phyloP scores from a whole-genome alignment of 1,284 basidiomycete species.

The Microbotryum intermedium region DNA sequence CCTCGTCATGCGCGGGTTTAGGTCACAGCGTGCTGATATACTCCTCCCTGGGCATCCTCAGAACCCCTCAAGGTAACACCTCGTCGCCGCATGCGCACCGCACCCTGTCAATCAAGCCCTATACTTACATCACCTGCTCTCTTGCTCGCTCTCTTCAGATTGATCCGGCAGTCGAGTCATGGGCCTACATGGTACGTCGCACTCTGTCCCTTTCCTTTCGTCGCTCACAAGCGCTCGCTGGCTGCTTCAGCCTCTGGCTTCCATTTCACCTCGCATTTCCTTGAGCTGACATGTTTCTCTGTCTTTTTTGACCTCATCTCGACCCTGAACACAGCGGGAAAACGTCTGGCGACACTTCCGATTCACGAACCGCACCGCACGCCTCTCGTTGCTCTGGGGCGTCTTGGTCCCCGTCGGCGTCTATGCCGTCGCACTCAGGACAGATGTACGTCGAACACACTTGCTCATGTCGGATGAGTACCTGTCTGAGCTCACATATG shows the following conservation, averaged over 20 bases:
- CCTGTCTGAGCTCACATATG: not conserved
- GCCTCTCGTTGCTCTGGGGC: conserved; percentile 27
- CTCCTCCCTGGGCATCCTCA: not conserved
- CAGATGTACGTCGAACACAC: conserved; percentile 14
- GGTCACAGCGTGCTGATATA: not conserved
- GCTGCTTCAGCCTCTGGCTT: not conserved
- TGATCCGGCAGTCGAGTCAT: conserved; percentile 28
- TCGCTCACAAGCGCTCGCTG: not conserved
- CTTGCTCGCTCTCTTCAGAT: not conserved
- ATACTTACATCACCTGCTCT: not conserved
- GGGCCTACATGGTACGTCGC: conserved; percentile 22
- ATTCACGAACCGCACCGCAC: conserved; percentile 32
- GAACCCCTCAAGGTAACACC: conserved; percentile 22
- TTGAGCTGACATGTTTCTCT: not conserved
- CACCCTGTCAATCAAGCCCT: not conserved
- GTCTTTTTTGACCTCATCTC: not conserved
- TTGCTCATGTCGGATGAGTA: not conserved
- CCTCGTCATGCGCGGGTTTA: not conserved
- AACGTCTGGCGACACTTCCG: conserved; percentile 31
- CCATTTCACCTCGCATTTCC: too few relatives aligned
- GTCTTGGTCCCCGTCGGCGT: conserved; percentile 28
- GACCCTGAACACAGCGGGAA: conserved; percentile 9
- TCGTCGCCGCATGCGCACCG: not conserved
- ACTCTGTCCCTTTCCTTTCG: not conserved
- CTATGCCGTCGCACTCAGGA: conserved; percentile 15